phyloP scores from a whole-genome alignment of 2,329 filamentous ascomycete genomes.

The Pseudogymnoascus sp. region DNA sequence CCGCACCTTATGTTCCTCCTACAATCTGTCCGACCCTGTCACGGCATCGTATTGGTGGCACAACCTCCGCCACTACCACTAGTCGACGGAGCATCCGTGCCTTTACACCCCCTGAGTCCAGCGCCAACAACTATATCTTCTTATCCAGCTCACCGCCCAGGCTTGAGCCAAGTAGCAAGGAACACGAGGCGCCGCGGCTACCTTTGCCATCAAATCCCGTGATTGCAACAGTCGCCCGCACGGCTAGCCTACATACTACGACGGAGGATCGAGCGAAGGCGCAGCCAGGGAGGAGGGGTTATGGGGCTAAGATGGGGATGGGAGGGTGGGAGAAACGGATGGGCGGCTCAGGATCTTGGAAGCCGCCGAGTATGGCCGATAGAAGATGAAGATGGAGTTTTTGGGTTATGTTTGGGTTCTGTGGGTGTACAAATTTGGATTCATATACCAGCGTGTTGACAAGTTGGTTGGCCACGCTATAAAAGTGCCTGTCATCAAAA shows the following conservation, averaged over 20 bases:
- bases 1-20: constrained; percentile 1
- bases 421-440: not conserved
- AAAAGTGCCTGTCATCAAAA: not conserved
- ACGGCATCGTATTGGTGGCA: constrained; percentile 7
- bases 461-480: not conserved
- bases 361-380: constrained; percentile 5
- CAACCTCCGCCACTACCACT: constrained; percentile 14
- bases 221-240: not conserved
- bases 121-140: constrained; percentile 24
- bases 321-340: not conserved
- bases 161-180: constrained; percentile 11
- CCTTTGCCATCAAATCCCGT: not conserved
- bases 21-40: constrained; percentile 1
- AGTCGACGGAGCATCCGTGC: constrained; percentile 13
- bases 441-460: not conserved
- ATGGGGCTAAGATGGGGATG: not conserved
- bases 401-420: not conserved
- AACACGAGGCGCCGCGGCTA: constrained; percentile 11
- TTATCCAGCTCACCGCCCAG: constrained; percentile 27
- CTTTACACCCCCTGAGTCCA: constrained; percentile 10
- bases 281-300: not conserved
- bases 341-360: not conserved
- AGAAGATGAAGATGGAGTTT: not conserved
- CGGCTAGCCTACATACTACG: not conserved
- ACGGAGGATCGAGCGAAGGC: not conserved